Conservation (phyloP, 2,329 filamentous ascomycete genomes). For the Monilinia vaccinii-corymbosi region DNA sequence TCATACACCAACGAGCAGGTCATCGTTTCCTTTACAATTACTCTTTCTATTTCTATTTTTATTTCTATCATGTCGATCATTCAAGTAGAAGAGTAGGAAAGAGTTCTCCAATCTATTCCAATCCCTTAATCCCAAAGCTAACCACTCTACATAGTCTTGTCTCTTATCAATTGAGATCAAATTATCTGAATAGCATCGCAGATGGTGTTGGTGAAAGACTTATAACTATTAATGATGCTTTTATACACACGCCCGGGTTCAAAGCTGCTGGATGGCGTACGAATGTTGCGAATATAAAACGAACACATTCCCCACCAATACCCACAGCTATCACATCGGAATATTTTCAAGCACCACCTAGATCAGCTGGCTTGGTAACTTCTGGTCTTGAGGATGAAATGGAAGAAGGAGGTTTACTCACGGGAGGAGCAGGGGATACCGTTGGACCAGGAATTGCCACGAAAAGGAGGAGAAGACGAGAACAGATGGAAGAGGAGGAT, state of each 20-base stretch:
- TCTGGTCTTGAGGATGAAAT: conserved; percentile 54
- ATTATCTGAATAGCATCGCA: conserved; percentile 70
- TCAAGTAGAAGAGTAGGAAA: conserved; percentile 33
- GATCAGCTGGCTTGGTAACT: conserved; percentile 45
- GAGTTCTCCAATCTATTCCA: conserved; percentile 3
- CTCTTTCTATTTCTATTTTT: too few species aligned
- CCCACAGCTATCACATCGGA: conserved; percentile 74
- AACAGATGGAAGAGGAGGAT: conserved; percentile 69
- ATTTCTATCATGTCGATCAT: conserved; percentile 29
- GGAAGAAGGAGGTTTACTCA: conserved; percentile 60
- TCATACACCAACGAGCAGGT: conserved; percentile 1
- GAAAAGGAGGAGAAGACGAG: conserved; percentile 55
- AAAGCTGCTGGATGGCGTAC: conserved; percentile 74
- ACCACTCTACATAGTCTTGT: conserved; percentile 52
- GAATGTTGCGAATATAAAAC: conserved; percentile 66
- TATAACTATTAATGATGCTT: conserved; percentile 69
- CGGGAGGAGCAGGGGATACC: conserved; percentile 56
- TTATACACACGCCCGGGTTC: conserved; percentile 73
- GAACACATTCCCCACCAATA: conserved; percentile 78
- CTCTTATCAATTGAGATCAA: conserved; percentile 71
- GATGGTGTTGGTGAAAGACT: conserved; percentile 79
- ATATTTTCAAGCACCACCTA: conserved; percentile 67
- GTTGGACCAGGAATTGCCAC: conserved; percentile 58
- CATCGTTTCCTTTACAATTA: neutral
- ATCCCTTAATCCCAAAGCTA: neutral